Evolutionary conservation across 2,329 filamentous ascomycete species (phyloP), one percentile per base, ranked within the genome.

Genomic region (Paecilomyces fulvus): DNA sequence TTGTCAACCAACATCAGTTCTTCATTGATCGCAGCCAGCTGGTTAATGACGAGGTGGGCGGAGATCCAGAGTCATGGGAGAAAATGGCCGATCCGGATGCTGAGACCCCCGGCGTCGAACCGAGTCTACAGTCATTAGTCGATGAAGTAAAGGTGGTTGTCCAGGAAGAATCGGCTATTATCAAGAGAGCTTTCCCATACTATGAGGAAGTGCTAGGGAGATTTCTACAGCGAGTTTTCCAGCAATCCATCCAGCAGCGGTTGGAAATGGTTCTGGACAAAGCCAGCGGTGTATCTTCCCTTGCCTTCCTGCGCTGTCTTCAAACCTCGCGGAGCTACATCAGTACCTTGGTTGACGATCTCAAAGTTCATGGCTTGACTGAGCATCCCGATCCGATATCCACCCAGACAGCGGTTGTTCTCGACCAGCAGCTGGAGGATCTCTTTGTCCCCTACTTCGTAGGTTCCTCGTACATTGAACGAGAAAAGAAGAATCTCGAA

Each of bases 1-100:
- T 97, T 72, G 92, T 99, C 68, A 99, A 99, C 69, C 94, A 99
- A 72, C 95, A 99, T 74, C 91, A 96, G 67, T 99, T 99, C 80
- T 99, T 99, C 75, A 96, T 99, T 67, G 94, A 97, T 69, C 83
- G 92, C 25, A 94, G 91, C 63, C 92, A 97, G 71, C 79, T 99
- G 56, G 87, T 96, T 52, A 88, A 87, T 0, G 92, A 96, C 65
- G 92, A 96, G 70, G 84, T 95, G 46, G 71, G 71, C 23, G 75
- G 75, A 28, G 76, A 79, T 60, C 66, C 70, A n/a, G 75, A 90
- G 59, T 87, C 85, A 1, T 96, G 92, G 92, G 92, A 97, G 56
- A 86, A 87, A 63, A 80, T 99, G 54, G 92, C 95, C 51, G 94
- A 99, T 67, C 95, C 95, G 0, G 94, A 99, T 73, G 85, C 89